phyloP scores from a whole-genome alignment of 768 basidiomycete genomes.

The Termitomyces sp. region DNA sequence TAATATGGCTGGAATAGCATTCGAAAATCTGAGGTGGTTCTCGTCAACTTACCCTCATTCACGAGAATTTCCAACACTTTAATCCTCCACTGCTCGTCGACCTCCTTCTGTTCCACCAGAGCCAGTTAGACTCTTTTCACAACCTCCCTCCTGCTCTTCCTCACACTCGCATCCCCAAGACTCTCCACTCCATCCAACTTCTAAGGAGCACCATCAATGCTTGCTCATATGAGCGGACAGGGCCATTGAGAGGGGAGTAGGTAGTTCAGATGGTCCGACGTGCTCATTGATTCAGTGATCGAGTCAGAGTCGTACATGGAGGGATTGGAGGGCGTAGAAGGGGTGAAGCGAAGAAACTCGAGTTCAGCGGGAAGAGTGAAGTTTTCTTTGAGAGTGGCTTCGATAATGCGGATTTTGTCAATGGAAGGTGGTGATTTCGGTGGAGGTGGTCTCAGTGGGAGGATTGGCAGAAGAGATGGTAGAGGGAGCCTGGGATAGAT shows the following conservation, averaged over 20 bases:
- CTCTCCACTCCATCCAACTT: constrained; percentile 58
- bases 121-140: constrained; percentile 54
- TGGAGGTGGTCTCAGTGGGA: not conserved
- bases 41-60: not conserved
- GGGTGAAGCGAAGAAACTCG: constrained; percentile 32
- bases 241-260: constrained; percentile 51
- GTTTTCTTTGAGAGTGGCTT: constrained; percentile 28
- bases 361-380: constrained; percentile 33
- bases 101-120: constrained; percentile 39
- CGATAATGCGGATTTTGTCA: constrained; percentile 29
- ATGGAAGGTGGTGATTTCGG: not conserved
- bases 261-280: constrained; percentile 32
- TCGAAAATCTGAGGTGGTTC: not conserved
- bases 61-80: not conserved
- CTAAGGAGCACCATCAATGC: constrained; percentile 47
- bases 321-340: not conserved
- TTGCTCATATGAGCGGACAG: constrained; percentile 56
- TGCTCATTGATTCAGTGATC: constrained; percentile 6
- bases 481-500: not conserved
- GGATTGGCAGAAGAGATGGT: not conserved
- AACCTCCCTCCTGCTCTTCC: constrained; percentile 45
- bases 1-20: not conserved
- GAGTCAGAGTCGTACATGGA: constrained; percentile 11
- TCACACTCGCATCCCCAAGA: constrained; percentile 47
- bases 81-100: constrained; percentile 32